These are phyloP conservation scores for Colletotrichum zoysiae DNA, from an alignment of 2,329 filamentous ascomycete species.

Conservation along the genomic window DNA sequence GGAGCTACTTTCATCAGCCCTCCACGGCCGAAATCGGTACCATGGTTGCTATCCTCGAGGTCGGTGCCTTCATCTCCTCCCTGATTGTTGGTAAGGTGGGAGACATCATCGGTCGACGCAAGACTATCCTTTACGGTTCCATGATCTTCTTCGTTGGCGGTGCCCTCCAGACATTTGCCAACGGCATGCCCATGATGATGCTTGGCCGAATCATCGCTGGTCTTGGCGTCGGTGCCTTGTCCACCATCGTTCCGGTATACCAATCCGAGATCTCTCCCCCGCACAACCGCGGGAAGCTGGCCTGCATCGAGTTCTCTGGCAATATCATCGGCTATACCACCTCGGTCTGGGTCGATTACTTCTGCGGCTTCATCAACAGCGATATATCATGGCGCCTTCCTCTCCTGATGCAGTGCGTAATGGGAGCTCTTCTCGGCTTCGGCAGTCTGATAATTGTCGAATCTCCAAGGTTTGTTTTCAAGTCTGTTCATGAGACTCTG, in stretches of 20 bases:
- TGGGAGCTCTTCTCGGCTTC: constrained; percentile 86
- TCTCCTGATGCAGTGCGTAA: constrained; percentile 91
- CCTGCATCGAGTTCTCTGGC: constrained; percentile 97
- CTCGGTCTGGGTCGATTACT: constrained; percentile 99
- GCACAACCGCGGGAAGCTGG: constrained; percentile 94
- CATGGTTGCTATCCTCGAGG: constrained; percentile 96
- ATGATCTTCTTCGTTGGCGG: constrained; percentile 89
- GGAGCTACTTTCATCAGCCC: constrained; percentile 92
- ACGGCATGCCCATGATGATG: constrained; percentile 90
- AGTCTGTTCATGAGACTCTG: constrained; percentile 9
- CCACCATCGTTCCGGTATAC: constrained; percentile 93
- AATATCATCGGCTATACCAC: constrained; percentile 97
- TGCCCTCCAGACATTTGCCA: constrained; percentile 84
- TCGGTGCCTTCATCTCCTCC: constrained; percentile 93
- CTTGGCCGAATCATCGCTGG: constrained; percentile 85
- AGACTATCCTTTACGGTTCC: constrained; percentile 93
- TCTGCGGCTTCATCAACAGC: constrained; percentile 89
- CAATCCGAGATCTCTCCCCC: constrained; percentile 96
- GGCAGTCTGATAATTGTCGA: constrained; percentile 96
- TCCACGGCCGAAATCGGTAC: constrained; percentile 90
- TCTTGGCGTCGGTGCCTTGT: constrained; percentile 87
- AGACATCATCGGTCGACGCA: constrained; percentile 89
- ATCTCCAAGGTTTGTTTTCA: constrained; percentile 81
- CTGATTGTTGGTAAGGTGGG: constrained; percentile 88
- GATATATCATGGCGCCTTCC: constrained; percentile 93